Percentiles rank a stretch among this genome's conserved stretches.
Evolutionary conservation across 805 yeast genomes (phyloP).

Genomic region (Pichia scutulata): DNA sequence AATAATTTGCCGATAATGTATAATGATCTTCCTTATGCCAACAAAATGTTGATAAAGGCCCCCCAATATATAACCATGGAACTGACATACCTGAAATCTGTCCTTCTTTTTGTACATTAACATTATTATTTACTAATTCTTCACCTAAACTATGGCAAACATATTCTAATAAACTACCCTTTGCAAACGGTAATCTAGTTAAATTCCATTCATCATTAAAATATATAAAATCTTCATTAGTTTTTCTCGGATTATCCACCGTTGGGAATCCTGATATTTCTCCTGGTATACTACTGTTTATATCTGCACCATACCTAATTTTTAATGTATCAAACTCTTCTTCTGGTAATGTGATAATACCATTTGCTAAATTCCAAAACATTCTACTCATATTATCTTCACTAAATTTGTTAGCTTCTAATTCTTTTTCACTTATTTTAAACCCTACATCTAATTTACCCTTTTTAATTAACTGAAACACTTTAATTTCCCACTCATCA

Average conservation of each 20-base stretch:
- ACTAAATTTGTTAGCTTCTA: slow-evolving; percentile 26
- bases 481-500: slow-evolving; percentile 35
- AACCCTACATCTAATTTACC: slow-evolving; percentile 13
- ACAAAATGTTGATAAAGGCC: slow-evolving; percentile 84
- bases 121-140: not conserved
- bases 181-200: slow-evolving; percentile 60
- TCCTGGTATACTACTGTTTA: slow-evolving; percentile 57
- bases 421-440: not conserved
- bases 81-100: slow-evolving; percentile 88
- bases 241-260: slow-evolving; percentile 17
- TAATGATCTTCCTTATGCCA: slow-evolving; percentile 97
- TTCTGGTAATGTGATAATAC: slow-evolving; percentile 8
- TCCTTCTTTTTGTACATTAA: slow-evolving; percentile 22
- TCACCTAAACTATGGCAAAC: slow-evolving; percentile 22
- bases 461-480: not conserved
- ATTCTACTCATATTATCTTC: slow-evolving; percentile 47
- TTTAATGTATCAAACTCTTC: slow-evolving; percentile 38
- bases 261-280: slow-evolving; percentile 74
- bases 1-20: slow-evolving; percentile 84
- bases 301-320: slow-evolving; percentile 81
- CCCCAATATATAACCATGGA: slow-evolving; percentile 93
- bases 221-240: slow-evolving; percentile 26
- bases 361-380: slow-evolving; percentile 49
- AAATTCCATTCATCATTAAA: slow-evolving; percentile 67
- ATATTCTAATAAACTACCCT: slow-evolving; percentile 62